phyloP scores from a whole-genome alignment of 306 rosid species.

The Ormosia emarginata region DNA sequence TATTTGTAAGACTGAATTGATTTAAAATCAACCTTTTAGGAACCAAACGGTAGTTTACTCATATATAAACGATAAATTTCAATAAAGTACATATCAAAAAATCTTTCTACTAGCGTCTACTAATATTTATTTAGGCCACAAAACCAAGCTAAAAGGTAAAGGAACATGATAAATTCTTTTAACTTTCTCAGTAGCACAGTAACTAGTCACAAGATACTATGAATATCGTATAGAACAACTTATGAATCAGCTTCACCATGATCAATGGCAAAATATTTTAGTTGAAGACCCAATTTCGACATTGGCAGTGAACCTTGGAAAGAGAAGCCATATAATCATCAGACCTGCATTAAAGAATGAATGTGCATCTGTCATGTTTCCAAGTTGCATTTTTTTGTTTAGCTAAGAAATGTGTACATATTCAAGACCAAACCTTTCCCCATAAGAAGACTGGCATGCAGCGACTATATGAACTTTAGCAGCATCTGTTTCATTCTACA shows the following conservation, averaged over 20 bases:
- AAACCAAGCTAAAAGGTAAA: not conserved
- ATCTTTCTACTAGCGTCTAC: not conserved
- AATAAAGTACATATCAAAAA: not conserved
- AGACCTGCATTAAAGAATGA: conserved; percentile 51
- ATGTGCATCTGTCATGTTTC: conserved; percentile 20
- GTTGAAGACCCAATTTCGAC: conserved; percentile 60
- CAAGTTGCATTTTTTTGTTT: not conserved
- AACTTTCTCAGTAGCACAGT: not conserved
- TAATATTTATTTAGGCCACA: not conserved
- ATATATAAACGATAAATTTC: not conserved
- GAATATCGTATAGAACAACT: not conserved
- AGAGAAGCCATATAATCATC: conserved; percentile 93
- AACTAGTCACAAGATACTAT: not conserved
- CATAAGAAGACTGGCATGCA: conserved; percentile 74
- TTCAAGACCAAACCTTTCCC: conserved; percentile 61
- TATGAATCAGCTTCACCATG: not conserved
- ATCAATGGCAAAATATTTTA: conserved; percentile 15
- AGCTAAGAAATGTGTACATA: not conserved
- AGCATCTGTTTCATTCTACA: conserved; percentile 53
- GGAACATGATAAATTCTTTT: not conserved
- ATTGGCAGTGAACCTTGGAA: conserved; percentile 77
- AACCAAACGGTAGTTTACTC: not conserved
- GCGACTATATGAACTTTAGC: conserved; percentile 67
- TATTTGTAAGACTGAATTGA: not conserved
- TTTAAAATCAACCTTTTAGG: not conserved